Percentiles rank a stretch among this genome's conserved stretches.
These are phyloP conservation scores for Naegleria lovaniensis DNA, from an alignment of 208 protist species.

Conservation along the genomic window DNA sequence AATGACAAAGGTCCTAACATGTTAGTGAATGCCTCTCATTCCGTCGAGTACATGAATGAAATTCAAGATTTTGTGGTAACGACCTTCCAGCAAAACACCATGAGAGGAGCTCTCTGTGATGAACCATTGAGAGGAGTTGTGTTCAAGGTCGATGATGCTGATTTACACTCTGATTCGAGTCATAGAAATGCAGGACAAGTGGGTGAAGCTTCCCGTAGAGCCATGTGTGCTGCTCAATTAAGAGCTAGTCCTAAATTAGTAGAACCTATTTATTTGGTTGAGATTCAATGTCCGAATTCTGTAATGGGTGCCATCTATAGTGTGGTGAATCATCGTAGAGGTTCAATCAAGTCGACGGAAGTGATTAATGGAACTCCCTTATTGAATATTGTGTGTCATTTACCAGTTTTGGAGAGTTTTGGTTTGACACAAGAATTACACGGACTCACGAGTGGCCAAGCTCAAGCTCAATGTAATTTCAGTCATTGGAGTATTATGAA, in stretches of 20 bases:
- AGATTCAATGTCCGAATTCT: slow-evolving; percentile 46
- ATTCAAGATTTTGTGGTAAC: slow-evolving; percentile 44
- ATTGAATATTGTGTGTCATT: slow-evolving; percentile 90
- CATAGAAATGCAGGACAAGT: slow-evolving; percentile 56
- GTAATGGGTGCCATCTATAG: slow-evolving; percentile 91
- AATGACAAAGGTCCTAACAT: slow-evolving; percentile 45
- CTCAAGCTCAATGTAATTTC: slow-evolving; percentile 97
- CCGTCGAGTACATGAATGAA: slow-evolving; percentile 51
- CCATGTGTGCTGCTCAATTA: slow-evolving; percentile 42
- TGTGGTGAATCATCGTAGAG: slow-evolving; percentile 86
- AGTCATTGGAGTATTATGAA: slow-evolving; percentile 90
- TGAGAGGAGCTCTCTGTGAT: slow-evolving; percentile 48
- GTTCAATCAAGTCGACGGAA: slow-evolving; percentile 89
- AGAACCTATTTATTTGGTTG: slow-evolving; percentile 55
- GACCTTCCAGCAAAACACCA: slow-evolving; percentile 43
- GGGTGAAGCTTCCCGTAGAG: slow-evolving; percentile 42
- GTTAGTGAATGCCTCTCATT: slow-evolving; percentile 49
- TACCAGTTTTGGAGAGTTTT: slow-evolving; percentile 98
- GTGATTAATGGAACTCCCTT: slow-evolving; percentile 85
- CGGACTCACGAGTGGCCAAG: slow-evolving; percentile 83
- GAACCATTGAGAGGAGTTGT: slow-evolving; percentile 51
- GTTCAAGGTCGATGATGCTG: slow-evolving; percentile 53
- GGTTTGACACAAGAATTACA: slow-evolving; percentile 92
- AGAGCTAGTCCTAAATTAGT: slow-evolving; percentile 43
- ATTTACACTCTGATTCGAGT: slow-evolving; percentile 46